Base-by-base conservation (phyloP, 2,329 filamentous ascomycete genomes). In the Kalaharituber pfeilii region DNA sequence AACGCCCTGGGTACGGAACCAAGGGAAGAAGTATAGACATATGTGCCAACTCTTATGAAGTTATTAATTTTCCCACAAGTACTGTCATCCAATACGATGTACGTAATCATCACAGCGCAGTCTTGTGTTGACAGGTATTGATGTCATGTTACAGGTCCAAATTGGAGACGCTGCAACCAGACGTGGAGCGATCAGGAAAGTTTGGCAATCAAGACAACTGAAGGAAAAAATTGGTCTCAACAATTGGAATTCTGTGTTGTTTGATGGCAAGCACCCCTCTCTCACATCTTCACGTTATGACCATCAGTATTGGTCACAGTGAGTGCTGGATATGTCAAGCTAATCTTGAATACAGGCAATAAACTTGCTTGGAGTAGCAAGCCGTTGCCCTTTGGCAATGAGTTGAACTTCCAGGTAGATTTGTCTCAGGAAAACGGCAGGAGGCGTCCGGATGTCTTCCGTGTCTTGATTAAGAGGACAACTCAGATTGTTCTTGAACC, bases 1-100 rank as follows among this genome's bases (percentile, higher is more conserved):
- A 65, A 52, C 78, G 80, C 1, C 76, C 75, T 0, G 73, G 69
- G 0, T 79, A 76, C 66, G 83, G 80, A 57, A 74, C 68, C 25
- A 65, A 67, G 36, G 73, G 72, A 33, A 66, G 60, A 28, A 62
- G 67, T 24, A 63, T 67, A 27, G 64, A 65, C 30, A 62, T 76
- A 20, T 67, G 65, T 0, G 69, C 94, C 33, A 96, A 96, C 66
- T 80, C 86, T 9, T 94, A 81, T 68, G 74, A 79, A 0, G 80
- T 95, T 53, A 68, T 66, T 0, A 68, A 71, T 8, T 78, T 80
- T 53, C 79, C 79, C 0, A 72, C 67, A 1, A 75, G 72, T 11
- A 75, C 77, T 0, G 77, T 95, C 22, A 80, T 80, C 58, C 88
- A 95, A 65, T 96, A 89, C 62, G 86, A 94, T 70, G 84, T 88